phyloP scores from a whole-genome alignment of 257 asterid species.

The Gynochthodes officinalis region DNA sequence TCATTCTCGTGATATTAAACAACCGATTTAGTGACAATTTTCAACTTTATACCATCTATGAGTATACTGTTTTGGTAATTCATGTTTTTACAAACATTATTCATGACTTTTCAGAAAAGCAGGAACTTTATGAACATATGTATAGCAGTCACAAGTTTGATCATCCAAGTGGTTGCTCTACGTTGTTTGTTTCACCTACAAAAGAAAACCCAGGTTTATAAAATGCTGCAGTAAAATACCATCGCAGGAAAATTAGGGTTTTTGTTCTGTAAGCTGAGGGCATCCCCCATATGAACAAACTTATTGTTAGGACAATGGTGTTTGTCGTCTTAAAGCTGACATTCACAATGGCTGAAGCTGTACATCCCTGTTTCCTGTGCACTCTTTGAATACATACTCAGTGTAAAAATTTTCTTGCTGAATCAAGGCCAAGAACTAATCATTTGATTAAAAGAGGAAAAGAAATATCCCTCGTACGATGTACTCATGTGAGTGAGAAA shows the following conservation, averaged over 20 bases:
- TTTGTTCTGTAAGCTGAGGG: slow-evolving; percentile 11
- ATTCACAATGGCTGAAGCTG: slow-evolving; percentile 12
- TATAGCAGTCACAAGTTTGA: slow-evolving; percentile 3
- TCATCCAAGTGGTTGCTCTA: background rate
- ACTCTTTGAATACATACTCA: slow-evolving; percentile 12
- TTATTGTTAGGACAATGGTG: slow-evolving; percentile 14
- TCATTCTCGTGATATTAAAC: slow-evolving; percentile 19
- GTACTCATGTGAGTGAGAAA: too few relatives aligned
- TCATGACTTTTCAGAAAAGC: background rate
- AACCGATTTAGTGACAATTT: background rate
- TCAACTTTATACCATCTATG: background rate
- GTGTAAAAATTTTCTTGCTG: background rate
- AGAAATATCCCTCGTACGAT: too few relatives aligned
- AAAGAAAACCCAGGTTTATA: slow-evolving; percentile 13
- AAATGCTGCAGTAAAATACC: slow-evolving; percentile 7
- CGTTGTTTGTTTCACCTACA: slow-evolving; percentile 21
- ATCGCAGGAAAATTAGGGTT: slow-evolving; percentile 23
- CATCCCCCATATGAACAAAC: slow-evolving; percentile 14
- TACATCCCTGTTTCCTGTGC: slow-evolving; percentile 20
- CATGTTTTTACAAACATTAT: background rate
- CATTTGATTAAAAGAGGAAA: too few relatives aligned
- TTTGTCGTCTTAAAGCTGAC: slow-evolving; percentile 28
- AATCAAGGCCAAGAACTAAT: background rate
- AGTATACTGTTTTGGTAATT: slow-evolving; percentile 20
- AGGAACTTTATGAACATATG: background rate